Conservation (phyloP, 306 rosid species). For the Abrus pulchellus region DNA sequence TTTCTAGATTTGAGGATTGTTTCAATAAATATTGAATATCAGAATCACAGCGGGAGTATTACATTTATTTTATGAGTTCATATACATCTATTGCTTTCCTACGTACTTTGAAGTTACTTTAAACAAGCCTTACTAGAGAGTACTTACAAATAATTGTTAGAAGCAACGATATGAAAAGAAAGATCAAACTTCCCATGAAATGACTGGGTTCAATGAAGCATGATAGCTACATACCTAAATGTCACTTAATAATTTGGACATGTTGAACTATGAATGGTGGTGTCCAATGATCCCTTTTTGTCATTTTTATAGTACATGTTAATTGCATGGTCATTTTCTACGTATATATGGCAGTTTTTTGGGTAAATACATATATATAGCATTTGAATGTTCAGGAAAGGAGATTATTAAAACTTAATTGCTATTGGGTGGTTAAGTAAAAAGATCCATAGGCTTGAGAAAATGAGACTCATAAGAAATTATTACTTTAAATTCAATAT, state of each 20-base stretch:
- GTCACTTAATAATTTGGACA: background rate
- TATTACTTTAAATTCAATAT: background rate
- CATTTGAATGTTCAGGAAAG: background rate
- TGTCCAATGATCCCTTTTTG: background rate
- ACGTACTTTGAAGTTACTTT: background rate
- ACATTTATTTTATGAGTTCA: background rate
- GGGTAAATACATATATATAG: background rate
- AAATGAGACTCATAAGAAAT: background rate
- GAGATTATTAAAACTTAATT: background rate
- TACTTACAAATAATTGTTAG: background rate
- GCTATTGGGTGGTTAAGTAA: background rate
- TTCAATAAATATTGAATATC: background rate
- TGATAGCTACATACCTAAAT: background rate
- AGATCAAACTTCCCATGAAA: background rate
- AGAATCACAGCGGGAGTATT: background rate
- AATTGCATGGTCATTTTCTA: slow-evolving; percentile 19
- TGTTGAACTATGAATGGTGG: background rate
- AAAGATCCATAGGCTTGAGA: background rate
- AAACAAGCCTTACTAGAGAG: background rate
- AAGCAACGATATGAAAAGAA: background rate
- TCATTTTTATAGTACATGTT: background rate
- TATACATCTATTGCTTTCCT: background rate
- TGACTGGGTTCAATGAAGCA: background rate
- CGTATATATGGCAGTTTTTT: background rate
- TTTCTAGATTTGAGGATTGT: too few species aligned